Percentiles rank a stretch among this genome's conserved stretches.
phyloP scores from a whole-genome alignment of 2,329 filamentous ascomycete genomes.

The Delphinella strobiligena region DNA sequence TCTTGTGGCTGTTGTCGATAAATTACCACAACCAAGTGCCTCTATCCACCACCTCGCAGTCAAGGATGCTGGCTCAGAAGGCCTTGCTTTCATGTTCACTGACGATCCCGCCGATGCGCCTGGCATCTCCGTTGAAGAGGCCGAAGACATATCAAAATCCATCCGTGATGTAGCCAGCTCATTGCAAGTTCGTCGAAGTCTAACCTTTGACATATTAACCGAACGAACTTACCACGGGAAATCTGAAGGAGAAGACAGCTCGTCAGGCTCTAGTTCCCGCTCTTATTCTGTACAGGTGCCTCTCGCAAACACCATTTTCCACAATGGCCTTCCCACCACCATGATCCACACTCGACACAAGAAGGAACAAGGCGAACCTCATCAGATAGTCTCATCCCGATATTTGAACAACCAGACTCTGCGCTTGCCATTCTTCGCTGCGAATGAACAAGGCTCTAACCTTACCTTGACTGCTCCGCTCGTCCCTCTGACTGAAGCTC shows the following conservation, averaged over 20 bases:
- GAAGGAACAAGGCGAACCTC: not conserved
- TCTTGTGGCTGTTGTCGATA: slow-evolving; percentile 11
- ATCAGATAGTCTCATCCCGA: not conserved
- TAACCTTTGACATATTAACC: slow-evolving; percentile 11
- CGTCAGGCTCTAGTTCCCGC: not conserved
- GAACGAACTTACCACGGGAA: not conserved
- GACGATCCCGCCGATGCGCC: not conserved
- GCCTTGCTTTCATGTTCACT: not conserved
- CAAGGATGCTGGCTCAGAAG: slow-evolving; percentile 2
- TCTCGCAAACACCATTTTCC: slow-evolving; percentile 67
- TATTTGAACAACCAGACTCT: not conserved
- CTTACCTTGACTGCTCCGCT: slow-evolving; percentile 35
- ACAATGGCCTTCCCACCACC: slow-evolving; percentile 52
- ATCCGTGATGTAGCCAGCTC: not conserved
- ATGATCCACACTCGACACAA: slow-evolving; percentile 24
- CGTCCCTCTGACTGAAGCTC: slow-evolving; percentile 50
- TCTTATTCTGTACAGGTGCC: slow-evolving; percentile 37
- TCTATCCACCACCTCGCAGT: not conserved
- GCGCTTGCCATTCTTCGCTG: not conserved
- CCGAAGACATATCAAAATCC: not conserved
- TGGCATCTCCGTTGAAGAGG: not conserved
- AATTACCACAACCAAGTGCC: slow-evolving; percentile 6
- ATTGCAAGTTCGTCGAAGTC: not conserved
- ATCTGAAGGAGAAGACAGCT: not conserved
- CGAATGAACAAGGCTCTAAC: not conserved